Percentiles rank a stretch among this genome's conserved stretches.
phyloP scores from a whole-genome alignment of 352 stramenopile genomes.

The Saprolegnia parasitica region DNA sequence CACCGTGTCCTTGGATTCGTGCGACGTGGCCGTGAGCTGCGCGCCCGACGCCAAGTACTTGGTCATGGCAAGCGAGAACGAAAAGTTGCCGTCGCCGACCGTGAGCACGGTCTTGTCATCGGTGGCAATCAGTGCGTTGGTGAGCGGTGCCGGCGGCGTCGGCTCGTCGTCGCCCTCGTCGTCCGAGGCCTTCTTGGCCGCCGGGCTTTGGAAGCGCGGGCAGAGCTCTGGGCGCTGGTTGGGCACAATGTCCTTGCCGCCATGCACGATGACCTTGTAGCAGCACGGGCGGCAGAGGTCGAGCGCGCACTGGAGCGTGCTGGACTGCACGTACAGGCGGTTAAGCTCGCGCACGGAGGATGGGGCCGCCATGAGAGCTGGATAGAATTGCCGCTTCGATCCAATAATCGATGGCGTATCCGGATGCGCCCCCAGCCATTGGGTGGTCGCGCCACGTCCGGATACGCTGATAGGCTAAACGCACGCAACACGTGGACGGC shows the following conservation, averaged over 20 bases:
- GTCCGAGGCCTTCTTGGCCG: background rate
- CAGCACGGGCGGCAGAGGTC: constrained; percentile 67
- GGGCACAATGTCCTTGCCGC: constrained; percentile 46
- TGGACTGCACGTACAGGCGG: constrained; percentile 40
- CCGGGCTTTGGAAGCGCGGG: constrained; percentile 32
- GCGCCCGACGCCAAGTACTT: background rate
- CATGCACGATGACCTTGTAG: constrained; percentile 82
- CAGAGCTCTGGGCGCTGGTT: constrained; percentile 78
- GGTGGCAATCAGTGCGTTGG: background rate
- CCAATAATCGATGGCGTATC: background rate
- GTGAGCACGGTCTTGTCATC: constrained; percentile 3
- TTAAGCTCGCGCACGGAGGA: background rate
- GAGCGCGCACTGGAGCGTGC: constrained; percentile 62
- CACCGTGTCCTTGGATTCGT: background rate
- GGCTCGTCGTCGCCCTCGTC: background rate
- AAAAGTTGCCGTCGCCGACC: constrained; percentile 6
- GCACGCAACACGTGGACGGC: no score
- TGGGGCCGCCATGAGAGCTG: background rate
- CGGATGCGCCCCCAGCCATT: background rate
- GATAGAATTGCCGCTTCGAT: background rate
- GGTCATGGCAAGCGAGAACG: constrained; percentile 4
- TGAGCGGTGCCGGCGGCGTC: background rate
- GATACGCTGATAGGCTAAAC: background rate
- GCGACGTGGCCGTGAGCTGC: background rate
- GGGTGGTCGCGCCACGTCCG: background rate